Evolutionary conservation across 371 early-diverging fungal species (phyloP), one percentile per base, ranked within the genome.

Genomic region (Circinella umbellata): DNA sequence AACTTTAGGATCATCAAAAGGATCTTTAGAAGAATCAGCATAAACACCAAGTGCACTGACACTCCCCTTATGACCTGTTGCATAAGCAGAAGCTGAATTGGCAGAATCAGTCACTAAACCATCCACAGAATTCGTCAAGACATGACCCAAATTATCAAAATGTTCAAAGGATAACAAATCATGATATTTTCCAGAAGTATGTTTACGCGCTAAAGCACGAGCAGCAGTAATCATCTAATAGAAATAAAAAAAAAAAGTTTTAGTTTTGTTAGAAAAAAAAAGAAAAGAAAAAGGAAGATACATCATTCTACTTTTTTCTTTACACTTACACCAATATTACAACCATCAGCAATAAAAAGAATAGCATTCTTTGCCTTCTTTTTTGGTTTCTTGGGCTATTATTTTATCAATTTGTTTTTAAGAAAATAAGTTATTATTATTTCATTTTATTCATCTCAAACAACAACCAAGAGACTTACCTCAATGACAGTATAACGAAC

Each of bases 331-430:
- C 84, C 84, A 47, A 81, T 77, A 67, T 84, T 86, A 77, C 88
- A 90, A 81, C 92, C 93, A 75, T 92, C 93, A 69, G 90, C 88
- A 67, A 92, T 90, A 77, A 92, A 91, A 42, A 91, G 69, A 59
- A 90, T 85, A 10, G 89, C 87, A 77, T 92, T 92, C 83, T 91
- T 91, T 68, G 89, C 91, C 73, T 88, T 86, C 70, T 88, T 84
- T 74, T 81, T 83, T 55, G 80, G 77, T n/a, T 75, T 68, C 68
- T 81, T 84, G 51, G 86, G 82, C 67, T 81, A 63, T n/a, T 9
- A 42, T 48, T 54, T 11, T 14, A 18, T 39, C 10, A 63, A 20
- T 42, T 18, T 27, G 27, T 38, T 27, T 61, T 11, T 20, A 7
- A 34, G 35, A 48, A 11, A 46, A 27, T 10, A 6, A 6, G 11